Conservation (phyloP, 2,329 filamentous ascomycete species). For the Gnomoniopsis sp. region DNA sequence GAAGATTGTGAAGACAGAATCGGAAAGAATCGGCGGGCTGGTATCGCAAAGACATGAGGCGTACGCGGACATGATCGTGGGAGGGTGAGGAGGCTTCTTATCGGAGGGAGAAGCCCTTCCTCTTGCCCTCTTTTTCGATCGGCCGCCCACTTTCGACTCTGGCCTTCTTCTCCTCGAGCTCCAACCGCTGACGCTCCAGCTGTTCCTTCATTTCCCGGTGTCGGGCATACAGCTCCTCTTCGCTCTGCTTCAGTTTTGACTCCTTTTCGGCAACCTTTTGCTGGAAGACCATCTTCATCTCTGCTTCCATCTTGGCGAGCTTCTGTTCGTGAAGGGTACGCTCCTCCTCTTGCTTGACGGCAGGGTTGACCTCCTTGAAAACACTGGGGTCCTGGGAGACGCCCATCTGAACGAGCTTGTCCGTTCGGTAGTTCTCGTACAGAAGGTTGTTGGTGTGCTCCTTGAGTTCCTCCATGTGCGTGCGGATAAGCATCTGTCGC, state of each 20-base stretch:
- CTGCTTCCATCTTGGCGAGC: slow-evolving; percentile 99
- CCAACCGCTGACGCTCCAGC: slow-evolving; percentile 87
- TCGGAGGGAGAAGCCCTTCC: slow-evolving; percentile 98
- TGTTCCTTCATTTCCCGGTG: slow-evolving; percentile 99
- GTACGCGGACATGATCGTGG: slow-evolving; percentile 53
- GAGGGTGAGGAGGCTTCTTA: slow-evolving; percentile 46
- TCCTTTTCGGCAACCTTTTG: slow-evolving; percentile 99
- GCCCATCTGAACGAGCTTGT: slow-evolving; percentile 98
- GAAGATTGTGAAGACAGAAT: slow-evolving; percentile 37
- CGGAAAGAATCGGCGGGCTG: slow-evolving; percentile 52
- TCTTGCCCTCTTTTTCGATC: slow-evolving; percentile 96
- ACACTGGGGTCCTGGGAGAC: slow-evolving; percentile 97
- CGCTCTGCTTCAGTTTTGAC: slow-evolving; percentile 98
- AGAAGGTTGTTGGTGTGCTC: slow-evolving; percentile 99
- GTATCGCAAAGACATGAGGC: slow-evolving; percentile 59
- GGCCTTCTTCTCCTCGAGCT: slow-evolving; percentile 97
- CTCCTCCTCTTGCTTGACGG: slow-evolving; percentile 99
- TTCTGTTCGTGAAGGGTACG: slow-evolving; percentile 98
- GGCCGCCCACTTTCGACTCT: slow-evolving; percentile 93
- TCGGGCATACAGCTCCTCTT: slow-evolving; percentile 96
- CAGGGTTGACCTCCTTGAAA: slow-evolving; percentile 99
- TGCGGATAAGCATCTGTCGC: slow-evolving; percentile 99
- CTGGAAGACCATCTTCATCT: slow-evolving; percentile 99
- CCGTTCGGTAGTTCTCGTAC: slow-evolving; percentile 99
- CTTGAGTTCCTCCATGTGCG: slow-evolving; percentile 99